Evolutionary conservation across 1,284 basidiomycete species (phyloP), one percentile per base, ranked within the genome.

Genomic region (Trichosporon ovoides): DNA sequence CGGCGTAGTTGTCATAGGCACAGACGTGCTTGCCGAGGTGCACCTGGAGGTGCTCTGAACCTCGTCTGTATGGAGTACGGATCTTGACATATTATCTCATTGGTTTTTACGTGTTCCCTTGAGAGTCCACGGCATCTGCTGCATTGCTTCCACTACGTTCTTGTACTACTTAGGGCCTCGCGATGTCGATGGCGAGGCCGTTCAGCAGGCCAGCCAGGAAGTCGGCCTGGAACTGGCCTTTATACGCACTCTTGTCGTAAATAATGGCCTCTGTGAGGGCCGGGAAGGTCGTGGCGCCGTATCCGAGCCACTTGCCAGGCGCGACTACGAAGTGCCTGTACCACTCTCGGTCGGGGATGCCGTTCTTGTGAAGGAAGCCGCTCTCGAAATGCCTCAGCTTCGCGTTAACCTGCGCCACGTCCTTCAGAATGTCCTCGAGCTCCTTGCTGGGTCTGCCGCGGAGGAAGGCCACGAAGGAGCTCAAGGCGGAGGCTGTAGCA

Each of bases 271-370:
- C 91, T 1, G 86, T 89, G 46, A 94, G 79, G 16, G 84, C 88
- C 7, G 91, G 92, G 69, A 94, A 82, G 62, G 74, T 76, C 7
- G 74, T 77, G 5, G 76, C 89, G 33, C 90, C 91, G 69, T 95
- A 94, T 3, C 91, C 89, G 31, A 91, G 82, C 85, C 88, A 93
- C 68, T 88, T 87, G 24, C 92, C 93, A 7, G 94, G 93, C 6
- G 91, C 89, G 36, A 93, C 89, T 38, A 84, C 90, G 53, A 95
- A 81, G 76, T 94, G 89, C 70, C 81, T 81, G 73, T 85, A 94
- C 91, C 91, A 94, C 71, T 89, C 85, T 31, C 89, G 82, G 59
- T 87, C 86, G 70, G 73, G 86, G 52, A 90, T 80, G 0, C 94
- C 94, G 19, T 82, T 83, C 66, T 87, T 80, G 6, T 85, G 85